These are phyloP conservation scores for Ceratocystis lukuohia DNA, from an alignment of 2,329 filamentous ascomycete species.

Conservation along the genomic window DNA sequence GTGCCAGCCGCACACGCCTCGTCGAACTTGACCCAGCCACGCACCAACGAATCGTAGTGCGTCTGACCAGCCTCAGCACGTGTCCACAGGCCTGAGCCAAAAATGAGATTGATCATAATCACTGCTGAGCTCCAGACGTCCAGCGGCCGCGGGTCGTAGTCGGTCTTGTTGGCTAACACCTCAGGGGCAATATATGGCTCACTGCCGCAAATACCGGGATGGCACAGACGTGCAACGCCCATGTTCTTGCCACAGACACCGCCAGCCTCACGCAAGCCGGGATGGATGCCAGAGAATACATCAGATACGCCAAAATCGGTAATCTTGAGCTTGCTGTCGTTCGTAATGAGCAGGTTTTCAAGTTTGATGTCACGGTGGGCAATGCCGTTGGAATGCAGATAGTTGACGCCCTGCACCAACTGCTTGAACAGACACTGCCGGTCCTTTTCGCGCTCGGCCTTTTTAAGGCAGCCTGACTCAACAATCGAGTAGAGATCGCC, in stretches of 20 bases:
- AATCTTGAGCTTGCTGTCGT: slow-evolving; percentile 73
- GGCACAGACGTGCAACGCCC: slow-evolving; percentile 55
- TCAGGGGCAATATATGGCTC: slow-evolving; percentile 80
- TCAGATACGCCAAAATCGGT: slow-evolving; percentile 86
- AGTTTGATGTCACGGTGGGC: slow-evolving; percentile 86
- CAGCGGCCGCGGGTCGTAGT: slow-evolving; percentile 60
- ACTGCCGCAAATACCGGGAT: slow-evolving; percentile 72
- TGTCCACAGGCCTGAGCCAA: slow-evolving; percentile 61
- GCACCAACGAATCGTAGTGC: slow-evolving; percentile 52
- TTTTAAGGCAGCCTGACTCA: slow-evolving; percentile 53
- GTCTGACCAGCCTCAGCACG: slow-evolving; percentile 44
- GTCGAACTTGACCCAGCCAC: slow-evolving; percentile 58
- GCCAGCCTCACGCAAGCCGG: slow-evolving; percentile 57
- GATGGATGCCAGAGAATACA: slow-evolving; percentile 71
- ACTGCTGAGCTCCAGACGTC: slow-evolving; percentile 82
- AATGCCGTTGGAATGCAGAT: slow-evolving; percentile 71
- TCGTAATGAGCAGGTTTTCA: slow-evolving; percentile 70
- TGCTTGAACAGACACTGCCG: slow-evolving; percentile 83
- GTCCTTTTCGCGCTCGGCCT: slow-evolving; percentile 51
- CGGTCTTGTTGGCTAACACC: slow-evolving; percentile 53
- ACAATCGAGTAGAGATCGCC: slow-evolving; percentile 70
- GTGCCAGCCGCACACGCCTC: slow-evolving; percentile 16
- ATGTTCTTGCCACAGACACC: slow-evolving; percentile 64
- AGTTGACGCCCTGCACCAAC: slow-evolving; percentile 65
- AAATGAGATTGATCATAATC: slow-evolving; percentile 65